These are phyloP conservation scores for Orbilia brochopaga DNA, from an alignment of 2,329 filamentous ascomycete genomes.

Conservation along the genomic window DNA sequence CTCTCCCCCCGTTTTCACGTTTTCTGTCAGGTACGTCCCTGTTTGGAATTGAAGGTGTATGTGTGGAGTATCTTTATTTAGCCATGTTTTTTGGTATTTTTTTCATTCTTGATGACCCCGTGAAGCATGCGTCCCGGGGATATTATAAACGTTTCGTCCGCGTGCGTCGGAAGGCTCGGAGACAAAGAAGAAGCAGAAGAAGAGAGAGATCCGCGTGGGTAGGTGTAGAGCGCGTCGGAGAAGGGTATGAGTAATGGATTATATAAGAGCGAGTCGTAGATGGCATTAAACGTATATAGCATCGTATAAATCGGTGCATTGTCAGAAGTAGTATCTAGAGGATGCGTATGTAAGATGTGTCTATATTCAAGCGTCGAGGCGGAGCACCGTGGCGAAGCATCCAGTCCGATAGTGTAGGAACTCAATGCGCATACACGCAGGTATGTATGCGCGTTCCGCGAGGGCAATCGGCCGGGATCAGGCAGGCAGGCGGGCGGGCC, in stretches of 20 bases:
- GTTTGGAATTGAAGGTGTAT: background rate
- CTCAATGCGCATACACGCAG: background rate
- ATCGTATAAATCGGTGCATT: too few relatives aligned
- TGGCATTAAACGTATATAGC: too few relatives aligned
- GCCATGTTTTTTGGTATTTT: too few relatives aligned
- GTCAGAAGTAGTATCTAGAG: too few relatives aligned
- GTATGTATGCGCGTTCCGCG: background rate
- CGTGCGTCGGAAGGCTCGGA: conserved; percentile 4
- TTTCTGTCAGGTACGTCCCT: background rate
- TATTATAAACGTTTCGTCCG: background rate
- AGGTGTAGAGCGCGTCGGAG: too few relatives aligned
- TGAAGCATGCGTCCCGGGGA: too few relatives aligned
- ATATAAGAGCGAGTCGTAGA: too few relatives aligned
- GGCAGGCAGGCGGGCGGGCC: background rate
- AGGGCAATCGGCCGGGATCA: background rate
- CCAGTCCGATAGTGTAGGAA: background rate
- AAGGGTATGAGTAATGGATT: too few relatives aligned
- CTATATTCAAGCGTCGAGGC: conserved; percentile 9
- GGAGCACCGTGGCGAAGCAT: conserved; percentile 14
- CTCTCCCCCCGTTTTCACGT: background rate
- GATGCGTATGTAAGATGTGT: background rate
- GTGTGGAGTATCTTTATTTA: too few relatives aligned
- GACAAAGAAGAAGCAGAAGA: background rate
- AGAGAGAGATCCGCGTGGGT: too few relatives aligned
- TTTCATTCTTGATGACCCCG: too few relatives aligned